A percentile compares a stretch with the other conserved stretches of the same genome.
Conservation (phyloP, 2,329 filamentous ascomycete genomes). For the Endothia cerciana region DNA sequence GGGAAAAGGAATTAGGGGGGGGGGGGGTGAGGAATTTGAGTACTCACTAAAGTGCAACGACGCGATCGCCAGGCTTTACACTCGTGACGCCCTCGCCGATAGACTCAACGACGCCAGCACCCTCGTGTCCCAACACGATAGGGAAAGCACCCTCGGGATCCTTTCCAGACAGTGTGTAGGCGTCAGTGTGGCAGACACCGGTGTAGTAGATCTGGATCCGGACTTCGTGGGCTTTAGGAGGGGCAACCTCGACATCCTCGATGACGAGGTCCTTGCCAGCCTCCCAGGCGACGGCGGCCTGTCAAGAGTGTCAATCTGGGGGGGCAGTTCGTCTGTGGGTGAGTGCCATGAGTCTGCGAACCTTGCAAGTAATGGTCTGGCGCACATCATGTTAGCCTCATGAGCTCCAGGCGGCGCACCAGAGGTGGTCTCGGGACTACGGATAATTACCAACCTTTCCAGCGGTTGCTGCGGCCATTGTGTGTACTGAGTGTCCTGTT, state of each 20-base stretch:
- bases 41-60: conserved; percentile 82
- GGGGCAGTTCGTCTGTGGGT: neutral
- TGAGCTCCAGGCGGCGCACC: neutral
- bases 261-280: conserved; percentile 86
- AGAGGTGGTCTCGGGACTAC: neutral
- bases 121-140: conserved; percentile 87
- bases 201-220: conserved; percentile 97
- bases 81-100: conserved; percentile 93
- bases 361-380: conserved; percentile 29
- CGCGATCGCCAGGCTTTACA: conserved; percentile 91
- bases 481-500: neutral
- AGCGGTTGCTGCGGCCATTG: conserved; percentile 28
- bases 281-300: conserved; percentile 98
- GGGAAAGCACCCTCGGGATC: conserved; percentile 96
- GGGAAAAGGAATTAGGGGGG: no score
- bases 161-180: conserved; percentile 94
- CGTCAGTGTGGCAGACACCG: conserved; percentile 96
- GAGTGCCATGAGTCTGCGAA: neutral
- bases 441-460: conserved; percentile 26
- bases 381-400: conserved; percentile 13
- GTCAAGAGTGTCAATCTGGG: conserved; percentile 9
- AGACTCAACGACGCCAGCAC: conserved; percentile 89
- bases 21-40: conserved; percentile 60
- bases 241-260: conserved; percentile 89
- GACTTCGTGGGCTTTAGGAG: conserved; percentile 90